Evolutionary conservation across 768 basidiomycete species (phyloP), one percentile per base, ranked within the genome.

Genomic region (Pleurotus sapidus): DNA sequence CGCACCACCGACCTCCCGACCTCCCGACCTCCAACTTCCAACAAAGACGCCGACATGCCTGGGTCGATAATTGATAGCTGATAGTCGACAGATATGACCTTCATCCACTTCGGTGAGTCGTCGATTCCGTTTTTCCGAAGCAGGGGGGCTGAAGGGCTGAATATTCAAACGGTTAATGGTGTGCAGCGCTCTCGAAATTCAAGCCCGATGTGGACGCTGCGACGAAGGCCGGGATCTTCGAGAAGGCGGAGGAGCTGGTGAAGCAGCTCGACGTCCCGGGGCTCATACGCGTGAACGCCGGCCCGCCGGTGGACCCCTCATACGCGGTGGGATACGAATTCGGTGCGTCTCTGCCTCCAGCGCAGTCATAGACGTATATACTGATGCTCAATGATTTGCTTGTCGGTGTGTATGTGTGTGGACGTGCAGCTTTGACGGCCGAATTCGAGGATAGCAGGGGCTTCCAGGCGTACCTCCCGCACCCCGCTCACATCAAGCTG

Each of bases 21-120:
- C 42, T 8, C 11, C 42, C n/a, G n/a, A 23, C 42, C n/a, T 12
- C 11, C 9, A n/a, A 23, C 42, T 5, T 12, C 11, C 9, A n/a
- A 3, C n/a, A 40, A 11, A 1, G n/a, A 45, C 42, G n/a, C 3
- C 20, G 42, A 45, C 42, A 23, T n/a, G 2, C 5, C 17, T 23
- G n/a, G 1, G 15, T 15, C 39, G 37, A 11, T 23, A 34, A 20
- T 8, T 14, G 5, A 38, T 3, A 18, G 25, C 20, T 3, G 20
- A 20, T 23, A 34, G 39, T 7, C 23, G 5, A 38, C 3, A 18
- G 25, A 12, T 23, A 54, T 54, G 51, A 27, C 51, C 39, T 9
- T 43, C 51, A 54, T 54, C 15, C 51, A 54, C 39, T 54, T 54
- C 25, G 51, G 51, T 54, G 39, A 42, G 51, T 24, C 37, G 30